Evolutionary conservation across 2,329 filamentous ascomycete genomes (phyloP).

Genomic region (Arthrobotrys sinensis): DNA sequence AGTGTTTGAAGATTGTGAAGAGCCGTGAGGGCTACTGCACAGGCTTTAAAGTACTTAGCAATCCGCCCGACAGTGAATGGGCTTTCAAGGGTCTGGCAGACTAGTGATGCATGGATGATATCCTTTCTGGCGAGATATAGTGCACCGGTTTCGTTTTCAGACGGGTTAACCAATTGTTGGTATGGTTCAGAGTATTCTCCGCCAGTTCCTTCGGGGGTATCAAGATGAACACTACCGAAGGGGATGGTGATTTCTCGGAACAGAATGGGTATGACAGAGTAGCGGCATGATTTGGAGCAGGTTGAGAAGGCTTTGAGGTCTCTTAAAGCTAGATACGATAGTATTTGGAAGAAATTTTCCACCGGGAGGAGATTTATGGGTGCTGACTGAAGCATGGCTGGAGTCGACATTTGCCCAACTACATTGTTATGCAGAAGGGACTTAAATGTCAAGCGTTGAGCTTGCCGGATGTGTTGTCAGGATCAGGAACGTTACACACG

Average conservation of each 20-base stretch:
- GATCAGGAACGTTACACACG: slow-evolving; percentile 11
- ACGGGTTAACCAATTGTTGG: not conserved
- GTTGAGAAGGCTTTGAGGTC: not conserved
- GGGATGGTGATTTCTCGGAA: not conserved
- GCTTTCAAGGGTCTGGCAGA: not conserved
- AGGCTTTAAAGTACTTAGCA: not conserved
- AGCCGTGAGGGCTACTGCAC: not conserved
- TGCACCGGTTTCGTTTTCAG: not conserved
- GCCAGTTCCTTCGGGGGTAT: not conserved
- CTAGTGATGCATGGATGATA: not conserved
- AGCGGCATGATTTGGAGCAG: not conserved
- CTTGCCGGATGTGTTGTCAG: not conserved
- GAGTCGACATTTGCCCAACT: not conserved
- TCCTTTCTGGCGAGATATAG: not conserved
- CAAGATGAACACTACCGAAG: not conserved
- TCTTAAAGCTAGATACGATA: not conserved
- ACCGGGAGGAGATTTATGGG: not conserved
- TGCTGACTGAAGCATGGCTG: not conserved
- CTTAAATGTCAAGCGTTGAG: too few species aligned
- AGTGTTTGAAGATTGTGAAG: not conserved
- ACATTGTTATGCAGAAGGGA: too few species aligned
- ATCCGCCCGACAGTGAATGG: not conserved
- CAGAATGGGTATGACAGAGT: not conserved
- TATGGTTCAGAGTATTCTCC: not conserved
- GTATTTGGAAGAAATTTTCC: not conserved